Conservation (phyloP, 2,329 filamentous ascomycete species). For the Fusarium oxysporum region DNA sequence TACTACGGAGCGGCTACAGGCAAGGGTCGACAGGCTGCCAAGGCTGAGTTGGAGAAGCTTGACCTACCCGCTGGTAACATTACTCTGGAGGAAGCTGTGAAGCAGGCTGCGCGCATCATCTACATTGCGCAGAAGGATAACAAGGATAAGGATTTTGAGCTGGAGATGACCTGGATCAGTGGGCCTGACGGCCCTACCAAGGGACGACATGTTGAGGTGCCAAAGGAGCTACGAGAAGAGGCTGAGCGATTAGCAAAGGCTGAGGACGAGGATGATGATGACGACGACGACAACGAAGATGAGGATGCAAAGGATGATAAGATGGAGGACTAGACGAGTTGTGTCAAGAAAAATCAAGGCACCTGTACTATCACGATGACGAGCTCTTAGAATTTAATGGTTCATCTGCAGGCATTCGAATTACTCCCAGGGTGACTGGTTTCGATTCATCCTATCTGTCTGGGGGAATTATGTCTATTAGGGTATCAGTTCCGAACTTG, state of each 20-base stretch:
- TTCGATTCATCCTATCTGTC: constrained; percentile 22
- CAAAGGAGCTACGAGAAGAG: constrained; percentile 89
- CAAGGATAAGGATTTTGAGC: constrained; percentile 99
- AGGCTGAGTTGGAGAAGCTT: constrained; percentile 98
- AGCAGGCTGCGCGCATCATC: constrained; percentile 96
- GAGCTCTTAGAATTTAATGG: constrained; percentile 52
- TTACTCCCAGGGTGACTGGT: constrained; percentile 3
- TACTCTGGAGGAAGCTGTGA: constrained; percentile 87
- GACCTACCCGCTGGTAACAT: constrained; percentile 83
- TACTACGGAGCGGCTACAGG: constrained; percentile 98
- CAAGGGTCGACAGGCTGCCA: constrained; percentile 95
- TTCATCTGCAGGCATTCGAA: constrained; percentile 43
- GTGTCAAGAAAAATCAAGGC: constrained; percentile 36
- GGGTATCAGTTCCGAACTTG: constrained; percentile 46
- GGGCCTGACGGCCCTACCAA: constrained; percentile 86
- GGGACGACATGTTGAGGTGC: constrained; percentile 92
- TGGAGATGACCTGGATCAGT: constrained; percentile 99
- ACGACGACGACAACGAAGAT: constrained; percentile 72
- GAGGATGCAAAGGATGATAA: constrained; percentile 74
- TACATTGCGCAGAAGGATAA: constrained; percentile 98
- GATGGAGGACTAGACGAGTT: constrained; percentile 81
- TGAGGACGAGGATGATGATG: constrained; percentile 83
- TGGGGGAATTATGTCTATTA: not conserved
- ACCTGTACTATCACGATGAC: constrained; percentile 53
- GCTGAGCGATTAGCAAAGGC: constrained; percentile 94